phyloP scores from a whole-genome alignment of 2,329 filamentous ascomycete genomes.

The Cercospora citrullina region DNA sequence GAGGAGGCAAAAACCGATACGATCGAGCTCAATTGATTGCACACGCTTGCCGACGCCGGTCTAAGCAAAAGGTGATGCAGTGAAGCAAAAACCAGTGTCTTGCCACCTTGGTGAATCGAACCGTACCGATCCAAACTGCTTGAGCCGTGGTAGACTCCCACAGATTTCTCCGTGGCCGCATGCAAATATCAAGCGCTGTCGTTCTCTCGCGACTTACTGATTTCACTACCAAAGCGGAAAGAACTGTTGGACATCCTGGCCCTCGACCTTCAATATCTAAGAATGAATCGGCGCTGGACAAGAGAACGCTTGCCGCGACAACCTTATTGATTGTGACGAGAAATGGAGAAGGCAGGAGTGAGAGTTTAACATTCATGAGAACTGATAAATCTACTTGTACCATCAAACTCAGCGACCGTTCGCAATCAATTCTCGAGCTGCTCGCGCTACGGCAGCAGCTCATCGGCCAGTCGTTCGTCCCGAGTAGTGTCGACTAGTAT shows the following conservation, averaged over 20 bases:
- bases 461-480: background rate
- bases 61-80: background rate
- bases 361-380: no score
- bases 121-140: background rate
- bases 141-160: background rate
- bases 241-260: background rate
- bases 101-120: background rate
- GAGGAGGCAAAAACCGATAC: background rate
- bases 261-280: background rate
- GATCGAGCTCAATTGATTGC: background rate
- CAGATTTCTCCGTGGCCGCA: background rate
- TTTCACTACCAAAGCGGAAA: background rate
- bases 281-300: background rate
- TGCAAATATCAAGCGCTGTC: background rate
- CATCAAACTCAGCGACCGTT: no score
- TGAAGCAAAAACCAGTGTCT: background rate
- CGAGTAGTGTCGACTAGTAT: slow-evolving; percentile 4
- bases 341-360: no score
- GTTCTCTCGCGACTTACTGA: background rate
- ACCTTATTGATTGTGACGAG: no score
- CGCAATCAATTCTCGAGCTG: no score
- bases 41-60: background rate
- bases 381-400: no score
- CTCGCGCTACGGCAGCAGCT: background rate
- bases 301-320: no score